These are phyloP conservation scores for Veloporphyrellus conicus DNA, from an alignment of 1,284 basidiomycete genomes.

Conservation along the genomic window DNA sequence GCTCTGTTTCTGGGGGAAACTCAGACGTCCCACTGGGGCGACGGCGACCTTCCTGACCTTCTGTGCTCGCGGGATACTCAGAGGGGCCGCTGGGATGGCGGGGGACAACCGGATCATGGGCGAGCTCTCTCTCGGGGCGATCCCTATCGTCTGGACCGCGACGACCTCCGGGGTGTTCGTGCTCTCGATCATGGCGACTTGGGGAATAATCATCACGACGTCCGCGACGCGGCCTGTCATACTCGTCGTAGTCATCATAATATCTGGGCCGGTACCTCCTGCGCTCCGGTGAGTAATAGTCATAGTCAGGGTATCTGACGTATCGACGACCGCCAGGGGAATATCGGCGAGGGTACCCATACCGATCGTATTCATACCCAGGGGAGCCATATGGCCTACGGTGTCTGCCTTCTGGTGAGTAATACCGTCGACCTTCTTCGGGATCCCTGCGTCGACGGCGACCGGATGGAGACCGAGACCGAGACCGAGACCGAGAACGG, in stretches of 20 bases:
- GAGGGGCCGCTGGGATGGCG: slow-evolving; percentile 21
- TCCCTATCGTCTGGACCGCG: background rate
- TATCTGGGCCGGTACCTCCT: background rate
- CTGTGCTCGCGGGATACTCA: slow-evolving; percentile 12
- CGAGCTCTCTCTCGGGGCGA: background rate
- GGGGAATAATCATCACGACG: background rate
- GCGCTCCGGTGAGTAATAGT: slow-evolving; percentile 13
- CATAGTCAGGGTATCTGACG: slow-evolving; percentile 8
- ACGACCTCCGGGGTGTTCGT: background rate
- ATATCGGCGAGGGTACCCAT: slow-evolving; percentile 8
- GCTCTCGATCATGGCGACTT: background rate
- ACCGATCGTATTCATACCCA: slow-evolving; percentile 13
- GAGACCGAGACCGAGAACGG: slow-evolving; percentile 13
- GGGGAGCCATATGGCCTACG: slow-evolving; percentile 7
- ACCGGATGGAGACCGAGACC: background rate
- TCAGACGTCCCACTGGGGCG: slow-evolving; percentile 21
- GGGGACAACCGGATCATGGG: slow-evolving; percentile 7
- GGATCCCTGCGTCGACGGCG: slow-evolving; percentile 4
- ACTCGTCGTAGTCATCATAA: slow-evolving; percentile 1
- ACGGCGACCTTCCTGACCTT: slow-evolving; percentile 7
- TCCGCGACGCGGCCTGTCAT: background rate
- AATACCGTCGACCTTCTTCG: slow-evolving; percentile 13
- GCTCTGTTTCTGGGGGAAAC: slow-evolving; percentile 18
- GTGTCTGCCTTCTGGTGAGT: slow-evolving; percentile 18
- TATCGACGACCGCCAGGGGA: slow-evolving; percentile 11